These are phyloP conservation scores for Wallacemonas rigidus DNA, from an alignment of 208 protist species.

Conservation along the genomic window DNA sequence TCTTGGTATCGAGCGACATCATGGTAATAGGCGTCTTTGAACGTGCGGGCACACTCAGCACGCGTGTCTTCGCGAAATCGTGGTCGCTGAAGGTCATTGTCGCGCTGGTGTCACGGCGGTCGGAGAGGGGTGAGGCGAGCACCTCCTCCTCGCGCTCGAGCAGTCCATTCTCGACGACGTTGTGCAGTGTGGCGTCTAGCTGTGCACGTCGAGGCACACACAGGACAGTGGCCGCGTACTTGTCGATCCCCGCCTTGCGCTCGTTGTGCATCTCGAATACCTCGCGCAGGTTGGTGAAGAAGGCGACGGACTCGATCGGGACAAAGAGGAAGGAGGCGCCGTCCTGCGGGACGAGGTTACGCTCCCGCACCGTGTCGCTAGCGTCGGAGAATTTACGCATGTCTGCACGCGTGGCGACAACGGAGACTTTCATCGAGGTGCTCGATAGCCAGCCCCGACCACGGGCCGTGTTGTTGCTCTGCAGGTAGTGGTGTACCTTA, in stretches of 20 bases:
- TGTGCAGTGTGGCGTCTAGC: conserved; percentile 63
- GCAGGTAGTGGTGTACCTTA: conserved; percentile 58
- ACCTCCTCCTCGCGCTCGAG: conserved; percentile 29
- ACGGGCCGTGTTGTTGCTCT: conserved; percentile 47
- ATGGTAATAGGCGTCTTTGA: conserved; percentile 70
- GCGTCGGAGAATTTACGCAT: conserved; percentile 66
- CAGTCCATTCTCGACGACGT: conserved; percentile 54
- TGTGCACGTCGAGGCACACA: conserved; percentile 53
- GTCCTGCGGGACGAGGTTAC: conserved; percentile 77
- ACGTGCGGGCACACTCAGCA: conserved; percentile 29
- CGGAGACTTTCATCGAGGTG: conserved; percentile 65
- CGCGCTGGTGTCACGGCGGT: neutral
- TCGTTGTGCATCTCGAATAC: conserved; percentile 65
- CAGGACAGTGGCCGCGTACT: conserved; percentile 83
- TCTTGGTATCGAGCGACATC: conserved; percentile 68
- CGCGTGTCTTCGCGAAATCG: conserved; percentile 35
- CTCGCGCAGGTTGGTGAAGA: conserved; percentile 64
- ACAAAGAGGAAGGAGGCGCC: conserved; percentile 76
- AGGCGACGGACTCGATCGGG: conserved; percentile 68
- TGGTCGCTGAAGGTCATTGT: conserved; percentile 4
- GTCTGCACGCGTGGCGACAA: conserved; percentile 55
- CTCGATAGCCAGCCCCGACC: conserved; percentile 69
- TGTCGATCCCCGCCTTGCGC: conserved; percentile 55
- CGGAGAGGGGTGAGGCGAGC: conserved; percentile 18
- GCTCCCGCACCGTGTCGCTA: conserved; percentile 58